Evolutionary conservation across 768 basidiomycete genomes (phyloP).

Genomic region (Harrya chromipes): DNA sequence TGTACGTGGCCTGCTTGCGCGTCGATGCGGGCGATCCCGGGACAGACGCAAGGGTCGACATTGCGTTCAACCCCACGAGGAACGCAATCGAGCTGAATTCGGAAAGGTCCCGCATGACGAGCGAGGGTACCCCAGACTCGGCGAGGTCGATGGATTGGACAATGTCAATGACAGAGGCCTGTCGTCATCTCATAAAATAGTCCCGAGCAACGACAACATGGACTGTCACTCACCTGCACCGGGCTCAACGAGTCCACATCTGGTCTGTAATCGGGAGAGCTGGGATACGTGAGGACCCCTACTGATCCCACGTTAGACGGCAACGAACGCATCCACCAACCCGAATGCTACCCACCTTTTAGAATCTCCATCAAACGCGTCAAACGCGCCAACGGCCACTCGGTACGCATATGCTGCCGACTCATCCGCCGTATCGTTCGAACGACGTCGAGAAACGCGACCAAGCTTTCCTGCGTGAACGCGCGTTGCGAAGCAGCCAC

Average conservation of each 20-base stretch:
- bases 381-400: slow-evolving; percentile 67
- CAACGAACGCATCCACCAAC: not conserved
- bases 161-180: slow-evolving; percentile 73
- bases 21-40: slow-evolving; percentile 22
- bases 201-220: not conserved
- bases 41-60: slow-evolving; percentile 11
- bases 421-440: slow-evolving; percentile 54
- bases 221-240: slow-evolving; percentile 55
- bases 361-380: slow-evolving; percentile 71
- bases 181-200: slow-evolving; percentile 14
- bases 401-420: slow-evolving; percentile 41
- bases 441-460: slow-evolving; percentile 75
- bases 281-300: slow-evolving; percentile 78
- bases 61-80: slow-evolving; percentile 69
- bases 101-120: slow-evolving; percentile 79
- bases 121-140: slow-evolving; percentile 58
- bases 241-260: slow-evolving; percentile 82
- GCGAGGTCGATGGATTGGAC: slow-evolving; percentile 66
- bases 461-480: slow-evolving; percentile 71
- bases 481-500: slow-evolving; percentile 6
- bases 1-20: slow-evolving; percentile 77
- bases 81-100: slow-evolving; percentile 88
- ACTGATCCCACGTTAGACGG: not conserved
- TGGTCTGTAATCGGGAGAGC: slow-evolving; percentile 82
- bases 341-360: slow-evolving; percentile 48